Evolutionary conservation across 805 yeast species (phyloP).

Genomic region (Kazachstania psychrophila): DNA sequence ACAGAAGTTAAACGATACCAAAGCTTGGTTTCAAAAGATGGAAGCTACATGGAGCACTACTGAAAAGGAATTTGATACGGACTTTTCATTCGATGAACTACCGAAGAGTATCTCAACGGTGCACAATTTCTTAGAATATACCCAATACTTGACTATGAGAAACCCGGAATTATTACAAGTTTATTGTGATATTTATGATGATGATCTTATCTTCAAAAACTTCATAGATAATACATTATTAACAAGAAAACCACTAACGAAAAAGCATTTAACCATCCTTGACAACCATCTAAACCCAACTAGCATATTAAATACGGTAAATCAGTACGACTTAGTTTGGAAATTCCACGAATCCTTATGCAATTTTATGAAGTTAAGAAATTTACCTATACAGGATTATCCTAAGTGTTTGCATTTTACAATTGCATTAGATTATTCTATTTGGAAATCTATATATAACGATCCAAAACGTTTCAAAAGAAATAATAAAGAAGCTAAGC

Average conservation of each 20-base stretch:
- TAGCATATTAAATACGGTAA: constrained; percentile 25
- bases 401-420: constrained; percentile 11
- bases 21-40: constrained; percentile 23
- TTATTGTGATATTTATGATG: constrained; percentile 22
- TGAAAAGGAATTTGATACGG: background rate
- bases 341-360: constrained; percentile 34
- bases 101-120: constrained; percentile 17
- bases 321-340: constrained; percentile 36
- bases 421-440: constrained; percentile 11
- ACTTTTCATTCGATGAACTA: constrained; percentile 5
- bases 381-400: constrained; percentile 21
- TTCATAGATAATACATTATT: constrained; percentile 21
- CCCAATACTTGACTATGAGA: constrained; percentile 16
- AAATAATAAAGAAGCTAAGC: constrained; percentile 17
- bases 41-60: constrained; percentile 20
- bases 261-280: constrained; percentile 12
- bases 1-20: constrained; percentile 17
- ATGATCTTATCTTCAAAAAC: constrained; percentile 18
- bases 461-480: constrained; percentile 11
- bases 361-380: constrained; percentile 27
- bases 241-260: constrained; percentile 20
- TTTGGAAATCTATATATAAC: constrained; percentile 8
- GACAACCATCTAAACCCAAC: constrained; percentile 16
- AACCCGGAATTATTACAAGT: constrained; percentile 18
- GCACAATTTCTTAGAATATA: constrained; percentile 19